Base-by-base conservation (phyloP, 2,329 filamentous ascomycete species). In the Simplicillium sp. region DNA sequence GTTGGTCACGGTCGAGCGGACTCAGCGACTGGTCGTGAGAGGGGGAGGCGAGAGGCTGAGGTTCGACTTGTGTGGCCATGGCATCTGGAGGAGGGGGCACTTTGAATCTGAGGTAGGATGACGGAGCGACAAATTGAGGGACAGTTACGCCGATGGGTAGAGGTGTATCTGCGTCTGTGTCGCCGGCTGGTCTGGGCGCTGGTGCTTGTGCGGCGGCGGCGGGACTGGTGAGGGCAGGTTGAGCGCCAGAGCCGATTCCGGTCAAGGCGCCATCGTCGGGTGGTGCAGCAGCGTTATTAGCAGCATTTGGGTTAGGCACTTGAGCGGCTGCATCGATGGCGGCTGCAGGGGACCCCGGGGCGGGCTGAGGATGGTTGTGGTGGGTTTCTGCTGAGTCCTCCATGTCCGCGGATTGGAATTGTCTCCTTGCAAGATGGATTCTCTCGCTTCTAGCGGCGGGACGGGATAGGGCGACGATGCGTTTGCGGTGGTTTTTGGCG, bases 1-100 rank as follows among this genome's bases (percentile, higher is more conserved):
- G 72, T 66, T 89, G 84, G 57, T 89, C 84, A 65, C 73, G 78
- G 61, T 90, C 84, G 44, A 85, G 68, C 46, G 75, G 71, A 53
- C 71, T 80, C 61, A 70, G 66, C 45, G 64, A 57, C 48, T 62
- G 64, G 6, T 25, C 20, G 20, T 25, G 20, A 9, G 20, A 5
- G 20, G 20, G 6, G 20, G 20, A 5, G 9, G 5, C 20, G 9
- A 9, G 6, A 47, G 59, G 51, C 48, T 68, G 63, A 44, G 64
- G 48, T 25, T 48, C 44, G 20, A 51, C 46, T 35, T 49, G 47
- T 36, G 52, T 46, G 33, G 59, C 52, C 60, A 65, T 64, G 49
- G 53, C 53, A 51, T 48, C 58, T 45, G 55, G 51, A 43, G 52
- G 51, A 34, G 59, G 53, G 44, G 56, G 29, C 36, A 36, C 54